A percentile compares a stretch with the other conserved stretches of the same genome.
These are phyloP conservation scores for Ceratobasidium sp. DNA, from an alignment of 1,284 basidiomycete genomes.

Conservation along the genomic window DNA sequence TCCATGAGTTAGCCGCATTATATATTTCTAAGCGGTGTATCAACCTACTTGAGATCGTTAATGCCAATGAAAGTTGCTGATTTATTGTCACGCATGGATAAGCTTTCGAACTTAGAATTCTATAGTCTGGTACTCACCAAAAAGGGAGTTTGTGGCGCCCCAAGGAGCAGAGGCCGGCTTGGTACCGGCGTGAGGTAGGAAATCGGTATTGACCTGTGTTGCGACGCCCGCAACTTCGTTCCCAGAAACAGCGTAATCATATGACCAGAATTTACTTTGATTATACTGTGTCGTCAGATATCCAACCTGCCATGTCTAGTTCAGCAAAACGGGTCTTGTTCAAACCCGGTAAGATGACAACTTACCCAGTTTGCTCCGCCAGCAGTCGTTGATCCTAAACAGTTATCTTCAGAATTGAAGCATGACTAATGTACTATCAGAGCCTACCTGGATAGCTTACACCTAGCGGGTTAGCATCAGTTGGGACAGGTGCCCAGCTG, in stretches of 20 bases:
- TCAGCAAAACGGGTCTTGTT: not conserved
- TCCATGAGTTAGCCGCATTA: not conserved
- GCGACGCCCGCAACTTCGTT: conserved; percentile 24
- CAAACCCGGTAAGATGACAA: not conserved
- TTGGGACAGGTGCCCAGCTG: conserved; percentile 28
- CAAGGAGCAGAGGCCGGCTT: conserved; percentile 33
- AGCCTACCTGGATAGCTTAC: conserved; percentile 36
- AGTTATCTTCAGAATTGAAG: not conserved
- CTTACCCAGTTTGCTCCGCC: conserved; percentile 37
- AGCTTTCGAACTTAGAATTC: not conserved
- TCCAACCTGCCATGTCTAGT: not conserved
- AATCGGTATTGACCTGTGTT: conserved; percentile 24
- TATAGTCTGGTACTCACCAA: not conserved
- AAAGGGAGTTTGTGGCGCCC: conserved; percentile 28
- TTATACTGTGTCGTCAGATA: conserved; percentile 39
- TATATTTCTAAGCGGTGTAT: no score
- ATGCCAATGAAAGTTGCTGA: conserved; percentile 38
- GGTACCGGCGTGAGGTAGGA: conserved; percentile 30
- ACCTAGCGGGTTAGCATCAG: conserved; percentile 26
- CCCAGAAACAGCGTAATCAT: conserved; percentile 30
- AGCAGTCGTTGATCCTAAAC: conserved; percentile 22
- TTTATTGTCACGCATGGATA: not conserved
- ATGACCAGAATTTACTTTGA: conserved; percentile 39
- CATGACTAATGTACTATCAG: no score
- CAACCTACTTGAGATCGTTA: conserved; percentile 39